These are phyloP conservation scores for Metschnikowia koreensis DNA, from an alignment of 805 yeast species.

Conservation along the genomic window DNA sequence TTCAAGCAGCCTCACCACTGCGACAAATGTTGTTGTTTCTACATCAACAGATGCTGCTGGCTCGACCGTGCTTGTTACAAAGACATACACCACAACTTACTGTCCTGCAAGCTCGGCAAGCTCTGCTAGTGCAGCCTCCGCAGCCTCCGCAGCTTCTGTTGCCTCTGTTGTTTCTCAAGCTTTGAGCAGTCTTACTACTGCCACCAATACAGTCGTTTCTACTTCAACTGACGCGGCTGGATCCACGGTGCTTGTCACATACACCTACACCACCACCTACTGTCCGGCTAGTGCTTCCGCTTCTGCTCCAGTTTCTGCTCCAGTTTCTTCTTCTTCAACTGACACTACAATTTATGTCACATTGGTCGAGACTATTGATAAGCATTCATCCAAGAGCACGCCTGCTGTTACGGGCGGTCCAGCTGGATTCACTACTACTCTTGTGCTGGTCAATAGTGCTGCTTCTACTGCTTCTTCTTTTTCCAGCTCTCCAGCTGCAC, in stretches of 20 bases:
- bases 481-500: background rate
- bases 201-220: background rate
- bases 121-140: background rate
- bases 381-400: no score
- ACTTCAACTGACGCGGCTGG: background rate
- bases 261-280: background rate
- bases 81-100: background rate
- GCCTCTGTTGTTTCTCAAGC: background rate
- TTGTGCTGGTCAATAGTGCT: background rate
- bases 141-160: background rate
- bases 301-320: background rate
- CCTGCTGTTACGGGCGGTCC: no score
- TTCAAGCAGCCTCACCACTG: background rate
- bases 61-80: background rate
- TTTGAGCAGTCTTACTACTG: background rate
- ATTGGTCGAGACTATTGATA: background rate
- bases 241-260: background rate
- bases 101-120: background rate
- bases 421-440: background rate
- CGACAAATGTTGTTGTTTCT: background rate
- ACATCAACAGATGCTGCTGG: background rate
- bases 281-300: background rate
- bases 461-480: background rate
- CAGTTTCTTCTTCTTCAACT: background rate
- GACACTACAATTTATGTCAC: background rate